A percentile compares a stretch with the other conserved stretches of the same genome.
These are phyloP conservation scores for Clarireedia sp. DNA, from an alignment of 2,329 filamentous ascomycete genomes.

Conservation along the genomic window DNA sequence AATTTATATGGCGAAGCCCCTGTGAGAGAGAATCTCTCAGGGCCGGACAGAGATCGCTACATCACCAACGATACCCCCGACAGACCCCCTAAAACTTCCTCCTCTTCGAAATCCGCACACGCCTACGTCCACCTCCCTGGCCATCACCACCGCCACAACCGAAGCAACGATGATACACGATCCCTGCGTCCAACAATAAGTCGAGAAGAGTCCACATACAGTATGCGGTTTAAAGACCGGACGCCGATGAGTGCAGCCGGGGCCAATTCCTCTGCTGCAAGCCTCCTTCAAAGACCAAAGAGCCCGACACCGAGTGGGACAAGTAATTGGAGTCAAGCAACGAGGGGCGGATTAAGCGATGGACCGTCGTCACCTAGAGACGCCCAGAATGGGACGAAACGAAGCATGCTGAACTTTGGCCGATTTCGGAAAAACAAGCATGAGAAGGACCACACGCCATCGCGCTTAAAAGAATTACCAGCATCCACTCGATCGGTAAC, in stretches of 20 bases:
- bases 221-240: slow-evolving; percentile 43
- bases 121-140: slow-evolving; percentile 55
- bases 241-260: slow-evolving; percentile 24
- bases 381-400: slow-evolving; percentile 22
- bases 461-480: slow-evolving; percentile 41
- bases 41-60: slow-evolving; percentile 62
- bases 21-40: slow-evolving; percentile 60
- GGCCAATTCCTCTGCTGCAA: slow-evolving; percentile 24
- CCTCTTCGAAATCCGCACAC: slow-evolving; percentile 51
- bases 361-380: slow-evolving; percentile 38
- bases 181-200: slow-evolving; percentile 64
- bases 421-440: slow-evolving; percentile 38
- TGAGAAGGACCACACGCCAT: slow-evolving; percentile 44
- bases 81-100: slow-evolving; percentile 52
- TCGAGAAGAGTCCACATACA: slow-evolving; percentile 62
- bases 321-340: slow-evolving; percentile 43
- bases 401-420: slow-evolving; percentile 22
- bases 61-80: slow-evolving; percentile 38
- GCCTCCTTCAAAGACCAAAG: slow-evolving; percentile 53
- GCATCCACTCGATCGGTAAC: slow-evolving; percentile 45
- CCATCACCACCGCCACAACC: slow-evolving; percentile 60
- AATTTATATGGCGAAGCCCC: slow-evolving; percentile 70
- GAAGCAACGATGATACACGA: slow-evolving; percentile 58
- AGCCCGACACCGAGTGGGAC: slow-evolving; percentile 75
- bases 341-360: slow-evolving; percentile 32